A percentile compares a stretch with the other conserved stretches of the same genome.
phyloP scores from a whole-genome alignment of 306 rosid genomes.

The Acacia melanoxylon region DNA sequence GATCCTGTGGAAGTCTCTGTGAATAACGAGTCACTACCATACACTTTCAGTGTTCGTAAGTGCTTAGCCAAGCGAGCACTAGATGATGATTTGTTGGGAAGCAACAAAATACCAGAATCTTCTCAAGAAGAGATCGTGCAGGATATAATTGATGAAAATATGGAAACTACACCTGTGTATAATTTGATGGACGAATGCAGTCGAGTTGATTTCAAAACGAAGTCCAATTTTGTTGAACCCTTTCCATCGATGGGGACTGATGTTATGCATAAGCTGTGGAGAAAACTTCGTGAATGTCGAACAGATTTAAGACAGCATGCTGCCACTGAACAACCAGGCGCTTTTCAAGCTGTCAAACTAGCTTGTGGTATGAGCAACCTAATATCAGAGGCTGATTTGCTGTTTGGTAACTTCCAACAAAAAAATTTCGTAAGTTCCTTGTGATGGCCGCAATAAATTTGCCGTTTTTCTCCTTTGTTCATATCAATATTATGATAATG shows the following conservation, averaged over 20 bases:
- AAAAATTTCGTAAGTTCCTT: conserved; percentile 55
- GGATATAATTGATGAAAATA: conserved; percentile 43
- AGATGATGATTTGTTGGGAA: conserved; percentile 35
- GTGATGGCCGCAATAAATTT: conserved; percentile 4
- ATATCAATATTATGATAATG: conserved; percentile 29
- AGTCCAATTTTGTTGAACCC: conserved; percentile 39
- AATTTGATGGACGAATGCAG: conserved; percentile 62
- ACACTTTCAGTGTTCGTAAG: conserved; percentile 24
- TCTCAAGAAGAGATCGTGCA: conserved; percentile 44
- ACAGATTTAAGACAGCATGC: conserved; percentile 55
- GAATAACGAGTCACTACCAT: conserved; percentile 36
- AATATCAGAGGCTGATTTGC: conserved; percentile 68
- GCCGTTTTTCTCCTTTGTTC: conserved; percentile 8
- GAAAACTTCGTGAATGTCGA: conserved; percentile 47
- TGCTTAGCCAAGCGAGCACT: conserved; percentile 17
- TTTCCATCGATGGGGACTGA: conserved; percentile 35
- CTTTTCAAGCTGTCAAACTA: conserved; percentile 52
- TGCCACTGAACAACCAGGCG: conserved; percentile 48
- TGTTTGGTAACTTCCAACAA: conserved; percentile 51
- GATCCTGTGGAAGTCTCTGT: conserved; percentile 41
- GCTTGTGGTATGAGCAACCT: conserved; percentile 63
- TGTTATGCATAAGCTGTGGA: conserved; percentile 64
- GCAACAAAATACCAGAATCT: conserved; percentile 42
- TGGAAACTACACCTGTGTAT: conserved; percentile 37
- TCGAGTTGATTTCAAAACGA: conserved; percentile 45